A percentile compares a stretch with the other conserved stretches of the same genome.
Conservation (phyloP, 192 early-diverging fungal species). For the Mortierella alpina region DNA sequence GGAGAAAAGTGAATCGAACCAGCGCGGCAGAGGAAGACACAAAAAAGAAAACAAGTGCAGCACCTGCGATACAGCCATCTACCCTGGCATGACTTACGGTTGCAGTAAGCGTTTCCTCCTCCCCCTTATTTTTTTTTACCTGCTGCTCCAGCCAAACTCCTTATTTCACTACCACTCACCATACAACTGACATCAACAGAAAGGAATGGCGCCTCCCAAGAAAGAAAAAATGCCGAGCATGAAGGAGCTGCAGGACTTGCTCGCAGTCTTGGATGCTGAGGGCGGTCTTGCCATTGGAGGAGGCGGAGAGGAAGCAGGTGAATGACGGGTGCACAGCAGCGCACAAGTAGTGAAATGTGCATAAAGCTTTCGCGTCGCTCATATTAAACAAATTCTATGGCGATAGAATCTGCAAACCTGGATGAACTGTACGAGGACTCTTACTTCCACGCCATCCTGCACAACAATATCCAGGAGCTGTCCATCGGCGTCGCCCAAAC, state of each 20-base stretch:
- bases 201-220: conserved; percentile 38
- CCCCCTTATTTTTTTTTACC: too few species aligned
- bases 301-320: conserved; percentile 6
- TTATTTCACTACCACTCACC: background rate
- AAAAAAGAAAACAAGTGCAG: background rate
- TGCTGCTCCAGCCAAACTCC: too few species aligned
- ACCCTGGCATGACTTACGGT: too few species aligned
- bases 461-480: conserved; percentile 24
- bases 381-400: background rate
- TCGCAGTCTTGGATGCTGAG: conserved; percentile 36
- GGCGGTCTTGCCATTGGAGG: conserved; percentile 38
- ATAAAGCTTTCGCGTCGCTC: background rate
- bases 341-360: too few species aligned
- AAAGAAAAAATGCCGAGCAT: conserved; percentile 44
- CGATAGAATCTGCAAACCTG: conserved; percentile 31
- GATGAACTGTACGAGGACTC: conserved; percentile 49
- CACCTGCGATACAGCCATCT: too few species aligned
- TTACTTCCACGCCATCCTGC: conserved; percentile 34
- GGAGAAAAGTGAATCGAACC: background rate
- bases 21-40: background rate
- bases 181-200: background rate
- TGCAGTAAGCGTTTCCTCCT: too few species aligned
- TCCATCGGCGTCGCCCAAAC: conserved; percentile 4
- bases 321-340: too few species aligned
- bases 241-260: conserved; percentile 45